Conservation (phyloP, 169 alveolate species). For the Miamiensis avidus region DNA sequence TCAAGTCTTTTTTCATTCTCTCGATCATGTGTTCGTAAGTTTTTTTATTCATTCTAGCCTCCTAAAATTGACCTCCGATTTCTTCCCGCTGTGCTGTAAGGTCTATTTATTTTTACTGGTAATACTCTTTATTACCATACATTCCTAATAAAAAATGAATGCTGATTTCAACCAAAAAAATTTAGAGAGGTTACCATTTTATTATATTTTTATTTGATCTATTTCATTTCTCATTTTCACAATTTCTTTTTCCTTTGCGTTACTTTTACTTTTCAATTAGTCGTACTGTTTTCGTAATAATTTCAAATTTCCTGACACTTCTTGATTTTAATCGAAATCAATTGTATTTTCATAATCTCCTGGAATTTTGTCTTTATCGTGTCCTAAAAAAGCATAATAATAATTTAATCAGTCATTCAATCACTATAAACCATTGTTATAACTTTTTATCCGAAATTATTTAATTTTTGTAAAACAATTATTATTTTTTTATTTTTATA, state of each 20-base stretch:
- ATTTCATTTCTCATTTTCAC: background rate
- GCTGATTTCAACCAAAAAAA: too few relatives aligned
- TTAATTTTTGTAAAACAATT: too few relatives aligned
- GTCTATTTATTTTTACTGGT: background rate
- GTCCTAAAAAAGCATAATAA: too few relatives aligned
- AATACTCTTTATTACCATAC: background rate
- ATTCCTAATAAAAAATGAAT: background rate
- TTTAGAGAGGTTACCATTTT: background rate
- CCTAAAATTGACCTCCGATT: background rate
- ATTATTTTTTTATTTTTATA: too few relatives aligned
- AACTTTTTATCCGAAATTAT: too few relatives aligned
- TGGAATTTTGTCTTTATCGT: background rate
- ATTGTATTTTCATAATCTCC: background rate
- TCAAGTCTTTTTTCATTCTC: slow-evolving; percentile 45
- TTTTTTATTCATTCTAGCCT: slow-evolving; percentile 33
- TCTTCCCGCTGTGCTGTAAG: background rate
- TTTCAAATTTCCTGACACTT: background rate
- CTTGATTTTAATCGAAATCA: background rate
- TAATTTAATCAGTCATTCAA: too few relatives aligned
- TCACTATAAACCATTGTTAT: too few relatives aligned
- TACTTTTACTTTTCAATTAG: too few relatives aligned
- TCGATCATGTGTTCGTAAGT: slow-evolving; percentile 41
- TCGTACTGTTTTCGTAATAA: background rate
- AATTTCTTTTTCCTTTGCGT: background rate
- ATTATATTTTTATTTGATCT: background rate